Conservation (phyloP, 148 eudicot genomes). For the Rhododendron mucronatum region DNA sequence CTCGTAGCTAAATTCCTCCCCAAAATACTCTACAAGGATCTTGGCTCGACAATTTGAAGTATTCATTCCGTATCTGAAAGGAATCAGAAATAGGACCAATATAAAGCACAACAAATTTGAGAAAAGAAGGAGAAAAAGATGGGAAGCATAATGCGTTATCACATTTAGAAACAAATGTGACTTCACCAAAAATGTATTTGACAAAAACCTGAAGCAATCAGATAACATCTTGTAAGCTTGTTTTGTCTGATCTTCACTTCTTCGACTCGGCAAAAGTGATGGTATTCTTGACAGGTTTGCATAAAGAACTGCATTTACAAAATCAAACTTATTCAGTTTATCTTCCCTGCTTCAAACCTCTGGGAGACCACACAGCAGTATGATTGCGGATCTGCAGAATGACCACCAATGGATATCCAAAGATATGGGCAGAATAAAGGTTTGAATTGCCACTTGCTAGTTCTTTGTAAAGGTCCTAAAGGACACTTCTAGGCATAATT, state of each 20-base stretch:
- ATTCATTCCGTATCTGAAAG: conserved; percentile 68
- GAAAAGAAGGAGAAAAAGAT: neutral
- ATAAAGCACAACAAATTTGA: neutral
- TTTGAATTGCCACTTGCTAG: neutral
- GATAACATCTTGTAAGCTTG: conserved; percentile 77
- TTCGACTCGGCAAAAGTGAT: conserved; percentile 67
- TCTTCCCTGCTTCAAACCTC: neutral
- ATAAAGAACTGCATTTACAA: conserved; percentile 44
- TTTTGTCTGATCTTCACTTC: conserved; percentile 71
- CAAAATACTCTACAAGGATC: conserved; percentile 83
- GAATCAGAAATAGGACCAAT: neutral
- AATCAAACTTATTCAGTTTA: neutral
- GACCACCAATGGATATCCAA: neutral
- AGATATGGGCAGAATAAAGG: neutral
- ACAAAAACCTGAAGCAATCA: conserved; percentile 68
- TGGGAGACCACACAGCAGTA: neutral
- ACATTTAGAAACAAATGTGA: neutral
- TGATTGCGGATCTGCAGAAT: neutral
- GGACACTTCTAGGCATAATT: neutral
- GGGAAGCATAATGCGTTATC: neutral
- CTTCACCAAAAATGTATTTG: neutral
- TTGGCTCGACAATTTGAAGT: conserved; percentile 75
- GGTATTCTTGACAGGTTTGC: conserved; percentile 62
- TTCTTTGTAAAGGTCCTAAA: neutral
- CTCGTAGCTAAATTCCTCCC: conserved; percentile 54